Percentiles rank a stretch among this genome's conserved stretches.
Evolutionary conservation across 73 alveolate genomes (phyloP).

Genomic region (Paramecium biaurelia): DNA sequence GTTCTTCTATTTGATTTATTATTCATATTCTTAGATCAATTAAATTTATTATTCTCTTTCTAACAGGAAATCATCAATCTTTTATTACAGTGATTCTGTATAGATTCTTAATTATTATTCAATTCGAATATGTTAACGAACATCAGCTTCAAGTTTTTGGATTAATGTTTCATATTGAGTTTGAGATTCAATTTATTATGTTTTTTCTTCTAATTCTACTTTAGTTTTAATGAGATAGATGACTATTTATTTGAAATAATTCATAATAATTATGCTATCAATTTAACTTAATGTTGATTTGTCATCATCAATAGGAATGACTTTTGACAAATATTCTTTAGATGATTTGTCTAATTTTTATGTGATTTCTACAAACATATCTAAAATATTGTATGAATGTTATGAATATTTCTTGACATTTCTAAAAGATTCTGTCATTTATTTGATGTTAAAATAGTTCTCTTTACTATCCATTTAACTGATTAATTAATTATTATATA

Average conservation of each 20-base stretch:
- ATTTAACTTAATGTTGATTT: background rate
- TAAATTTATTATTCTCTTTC: background rate
- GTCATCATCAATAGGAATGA: background rate
- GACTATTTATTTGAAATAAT: slow-evolving; percentile 22
- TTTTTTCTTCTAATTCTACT: background rate
- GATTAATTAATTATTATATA: background rate
- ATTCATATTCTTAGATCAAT: background rate
- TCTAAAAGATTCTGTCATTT: background rate
- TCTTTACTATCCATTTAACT: background rate
- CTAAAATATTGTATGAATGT: background rate
- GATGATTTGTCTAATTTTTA: background rate
- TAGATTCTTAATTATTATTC: background rate
- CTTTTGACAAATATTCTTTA: background rate
- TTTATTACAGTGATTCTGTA: background rate
- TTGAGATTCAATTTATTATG: background rate
- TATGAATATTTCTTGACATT: background rate
- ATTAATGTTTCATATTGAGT: background rate
- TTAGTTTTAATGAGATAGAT: slow-evolving; percentile 24
- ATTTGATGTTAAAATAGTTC: background rate
- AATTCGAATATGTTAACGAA: slow-evolving; percentile 12
- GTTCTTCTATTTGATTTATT: background rate
- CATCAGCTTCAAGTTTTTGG: slow-evolving; percentile 1
- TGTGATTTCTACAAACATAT: background rate
- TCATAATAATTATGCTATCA: background rate
- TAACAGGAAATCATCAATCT: background rate